Evolutionary conservation across 2,329 filamentous ascomycete species (phyloP), one percentile per base, ranked within the genome.

Genomic region (Epichloe amarillans): DNA sequence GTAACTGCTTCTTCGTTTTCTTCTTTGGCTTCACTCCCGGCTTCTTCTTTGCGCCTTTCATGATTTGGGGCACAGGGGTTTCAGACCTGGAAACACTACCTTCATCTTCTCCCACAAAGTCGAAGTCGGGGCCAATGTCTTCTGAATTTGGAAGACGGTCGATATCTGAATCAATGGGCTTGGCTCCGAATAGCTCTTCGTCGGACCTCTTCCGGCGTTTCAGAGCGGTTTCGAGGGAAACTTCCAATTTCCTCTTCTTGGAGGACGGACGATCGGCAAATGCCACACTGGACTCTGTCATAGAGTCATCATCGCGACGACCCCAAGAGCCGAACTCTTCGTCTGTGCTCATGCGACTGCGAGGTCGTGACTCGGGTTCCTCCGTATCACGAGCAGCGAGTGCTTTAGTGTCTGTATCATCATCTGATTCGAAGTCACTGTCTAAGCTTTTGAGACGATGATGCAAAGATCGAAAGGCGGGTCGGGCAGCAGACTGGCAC

Each of bases 381-480:
- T 95, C 90, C 0, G 87, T 94, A 62, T 90, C 88, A 44, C 83
- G 76, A 12, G 78, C 80, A 12, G 84, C 80, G 33, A 66, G 52
- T 36, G 70, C 69, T 39, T 71, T 69, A 45, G 78, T 78, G 55
- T 80, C 77, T 2, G 67, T 71, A 51, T 96, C 89, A 57, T 94
- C 90, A 56, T 95, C 90, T 0, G 88, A 94, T 64, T 96, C 88
- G n/a, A 85, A 86, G 77, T 71, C 77, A 84, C 62, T 78, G 69
- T 65, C 79, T 67, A 57, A 68, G 82, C 64, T 79, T 74, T 38
- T 78, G 67, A 68, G 87, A 75, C 68, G 66, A 67, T 95, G 85
- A 63, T 95, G 88, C 17, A 97, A 75, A 6, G 88, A 86, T 49
- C 89, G 81, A 64, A 89, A 82, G 23, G 82, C 77, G 54, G 81